Percentiles rank a stretch among this genome's conserved stretches.
phyloP scores from a whole-genome alignment of 202 grass and related monocot species.

The Alloteropsis angusta region DNA sequence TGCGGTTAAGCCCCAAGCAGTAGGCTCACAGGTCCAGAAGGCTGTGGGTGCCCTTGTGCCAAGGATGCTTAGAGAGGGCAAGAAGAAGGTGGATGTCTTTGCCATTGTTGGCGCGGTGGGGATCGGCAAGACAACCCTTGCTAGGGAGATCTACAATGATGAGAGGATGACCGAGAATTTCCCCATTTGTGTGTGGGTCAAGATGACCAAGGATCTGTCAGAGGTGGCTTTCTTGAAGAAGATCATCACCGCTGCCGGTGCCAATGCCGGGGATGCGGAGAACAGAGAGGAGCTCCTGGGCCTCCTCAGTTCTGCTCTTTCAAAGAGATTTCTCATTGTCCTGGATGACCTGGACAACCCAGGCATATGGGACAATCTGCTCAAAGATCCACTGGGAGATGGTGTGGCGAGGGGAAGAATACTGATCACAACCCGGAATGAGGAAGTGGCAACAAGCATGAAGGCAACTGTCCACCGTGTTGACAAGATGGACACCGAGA shows the following conservation, averaged over 20 bases:
- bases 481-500: conserved; percentile 40
- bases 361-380: conserved; percentile 50
- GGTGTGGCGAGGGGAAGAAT: conserved; percentile 56
- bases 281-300: conserved; percentile 47
- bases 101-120: conserved; percentile 50
- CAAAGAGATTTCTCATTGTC: conserved; percentile 57
- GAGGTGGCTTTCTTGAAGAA: conserved; percentile 55
- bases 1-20: not conserved
- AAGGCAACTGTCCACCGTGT: conserved; percentile 47
- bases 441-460: conserved; percentile 40
- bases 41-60: conserved; percentile 44
- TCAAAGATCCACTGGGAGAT: conserved; percentile 53
- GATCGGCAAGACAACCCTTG: conserved; percentile 80
- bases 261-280: conserved; percentile 20
- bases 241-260: conserved; percentile 41
- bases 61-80: conserved; percentile 52
- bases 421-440: conserved; percentile 41
- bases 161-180: conserved; percentile 48
- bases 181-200: conserved; percentile 53
- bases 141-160: conserved; percentile 55
- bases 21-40: conserved; percentile 50
- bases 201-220: conserved; percentile 37
- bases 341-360: conserved; percentile 67
- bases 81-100: conserved; percentile 70
- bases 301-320: conserved; percentile 42